Base-by-base conservation (phyloP, 129 eudicot species). In the Flaveria linearis region DNA sequence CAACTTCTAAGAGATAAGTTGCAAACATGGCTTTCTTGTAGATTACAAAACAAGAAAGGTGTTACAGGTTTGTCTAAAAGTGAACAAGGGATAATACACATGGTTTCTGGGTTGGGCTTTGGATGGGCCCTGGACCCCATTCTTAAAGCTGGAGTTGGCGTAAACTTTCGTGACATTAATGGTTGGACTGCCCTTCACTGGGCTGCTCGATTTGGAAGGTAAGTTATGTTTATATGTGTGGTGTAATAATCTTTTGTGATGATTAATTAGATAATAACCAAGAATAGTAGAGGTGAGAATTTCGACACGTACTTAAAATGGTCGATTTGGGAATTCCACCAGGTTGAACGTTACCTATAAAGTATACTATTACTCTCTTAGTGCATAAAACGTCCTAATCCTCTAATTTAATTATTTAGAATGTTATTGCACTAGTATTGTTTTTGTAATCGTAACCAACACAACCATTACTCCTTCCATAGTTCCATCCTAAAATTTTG, bases 151-250 rank as follows among this genome's bases (percentile, higher is more conserved):
- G 97, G 99, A 73, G 92, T 91, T 67, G 87, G 87, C 13, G 78
- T 91, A 16, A 85, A 95, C 77, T 95, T 87, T 68, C 97, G 99
- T 25, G 99, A 95, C 74, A 86, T 84, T 25, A 91, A 86, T 65
- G 99, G 99, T 46, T 91, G 97, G 94, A 91, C 99, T 30, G 96
- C 99, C 43, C 99, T 95, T 77, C 99, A 95, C 57, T 95, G 99
- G 99, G 99, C 99, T 55, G 97, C 97, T 71, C 88, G 85, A 69
- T 95, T 87, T 78, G 99, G 99, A 80, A 89, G 99, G 99, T 94
- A 85, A 13, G 72, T 25, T 50, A 13, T 56, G n/a, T 69, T 60
- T 47, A 7, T 79, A 20, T 4, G 30, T 67, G 0, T 41, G 55
- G 68, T 68, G 9, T 39, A 51, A 25, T 36, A 63, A 62, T n/a